These are phyloP conservation scores for Skeletonema menzelii DNA, from an alignment of 108 stramenopile genomes.

Conservation along the genomic window DNA sequence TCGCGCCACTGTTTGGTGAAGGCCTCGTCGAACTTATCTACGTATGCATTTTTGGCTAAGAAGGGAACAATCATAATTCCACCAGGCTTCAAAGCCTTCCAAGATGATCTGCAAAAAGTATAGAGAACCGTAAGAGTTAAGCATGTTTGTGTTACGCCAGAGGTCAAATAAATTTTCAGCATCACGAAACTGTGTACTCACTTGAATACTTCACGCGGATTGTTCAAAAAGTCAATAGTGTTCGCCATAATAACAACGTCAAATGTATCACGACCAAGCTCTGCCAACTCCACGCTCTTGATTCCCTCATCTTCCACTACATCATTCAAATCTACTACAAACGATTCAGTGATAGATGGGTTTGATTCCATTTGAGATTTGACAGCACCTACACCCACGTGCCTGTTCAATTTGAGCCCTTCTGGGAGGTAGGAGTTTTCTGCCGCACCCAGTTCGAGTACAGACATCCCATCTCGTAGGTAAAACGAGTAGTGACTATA, in stretches of 20 bases:
- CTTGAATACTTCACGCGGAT: slow-evolving; percentile 86
- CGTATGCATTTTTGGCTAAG: slow-evolving; percentile 70
- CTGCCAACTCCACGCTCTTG: slow-evolving; percentile 62
- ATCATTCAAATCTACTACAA: slow-evolving; percentile 79
- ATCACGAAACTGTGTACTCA: slow-evolving; percentile 68
- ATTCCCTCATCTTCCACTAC: slow-evolving; percentile 72
- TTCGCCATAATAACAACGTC: slow-evolving; percentile 87
- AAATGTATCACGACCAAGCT: slow-evolving; percentile 60
- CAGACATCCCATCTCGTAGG: slow-evolving; percentile 76
- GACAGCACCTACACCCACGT: slow-evolving; percentile 78
- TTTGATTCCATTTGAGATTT: slow-evolving; percentile 70
- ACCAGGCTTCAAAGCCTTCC: slow-evolving; percentile 81
- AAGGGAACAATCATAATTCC: slow-evolving; percentile 85
- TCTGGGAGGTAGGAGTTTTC: slow-evolving; percentile 85
- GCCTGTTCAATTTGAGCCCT: slow-evolving; percentile 58
- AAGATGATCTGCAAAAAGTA: slow-evolving; percentile 48
- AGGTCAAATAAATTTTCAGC: slow-evolving; percentile 51
- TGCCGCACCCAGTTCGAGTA: slow-evolving; percentile 85
- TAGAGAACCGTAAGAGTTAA: background rate
- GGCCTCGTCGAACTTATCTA: slow-evolving; percentile 68
- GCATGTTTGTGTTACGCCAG: background rate
- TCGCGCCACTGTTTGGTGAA: slow-evolving; percentile 90
- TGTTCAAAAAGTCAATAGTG: slow-evolving; percentile 81
- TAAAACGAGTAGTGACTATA: slow-evolving; percentile 79
- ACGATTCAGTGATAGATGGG: slow-evolving; percentile 68